Evolutionary conservation across 805 yeast species (phyloP), one percentile per base, ranked within the genome.

Genomic region (Tetrapisispora arboricola): DNA sequence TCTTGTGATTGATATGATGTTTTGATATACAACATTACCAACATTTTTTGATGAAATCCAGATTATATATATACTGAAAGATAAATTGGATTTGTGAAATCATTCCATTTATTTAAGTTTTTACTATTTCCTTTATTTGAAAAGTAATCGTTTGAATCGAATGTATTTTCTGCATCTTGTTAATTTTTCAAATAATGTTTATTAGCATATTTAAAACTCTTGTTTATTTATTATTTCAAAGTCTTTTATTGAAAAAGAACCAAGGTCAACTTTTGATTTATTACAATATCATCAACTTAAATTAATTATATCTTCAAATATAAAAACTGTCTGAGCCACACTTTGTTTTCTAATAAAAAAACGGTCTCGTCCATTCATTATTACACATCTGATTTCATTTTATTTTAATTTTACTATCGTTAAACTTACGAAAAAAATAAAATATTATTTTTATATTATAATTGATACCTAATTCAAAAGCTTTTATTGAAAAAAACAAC

Each of bases 351-450:
- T 15, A 34, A 34, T 34, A 34, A 34, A 21, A n/a, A 38, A 38
- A 31, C 28, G 41, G 41, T 38, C 36, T 38, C 41, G 41, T 38
- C 41, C 41, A 38, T 24, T 38, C 41, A 32, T 38, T 38, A 28
- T 4, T n/a, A 19, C 28, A 22, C 10, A 22, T 32, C 8, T 32
- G 16, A 15, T 19, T 32, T 12, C 20, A 17, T 16, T 31, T 17
- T 27, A 27, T 27, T 27, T 27, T 7, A 7, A 22, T 22, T 22
- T 7, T 22, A 7, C 10, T 22, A 7, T 22, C 10, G 7, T 22
- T 22, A 8, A 8, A 22, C 7, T 33, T 33, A 9, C 18, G 4
- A 4, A 20, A 32, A 32, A 20, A 31, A 32, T 17, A 22, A 16
- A 7, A 22, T 33, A 22, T 32, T 21, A 13, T 20, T 32, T 20